Evolutionary conservation across 139 green algal genomes (phyloP), one percentile per base, ranked within the genome.

Genomic region (Volvox reticuliferus): DNA sequence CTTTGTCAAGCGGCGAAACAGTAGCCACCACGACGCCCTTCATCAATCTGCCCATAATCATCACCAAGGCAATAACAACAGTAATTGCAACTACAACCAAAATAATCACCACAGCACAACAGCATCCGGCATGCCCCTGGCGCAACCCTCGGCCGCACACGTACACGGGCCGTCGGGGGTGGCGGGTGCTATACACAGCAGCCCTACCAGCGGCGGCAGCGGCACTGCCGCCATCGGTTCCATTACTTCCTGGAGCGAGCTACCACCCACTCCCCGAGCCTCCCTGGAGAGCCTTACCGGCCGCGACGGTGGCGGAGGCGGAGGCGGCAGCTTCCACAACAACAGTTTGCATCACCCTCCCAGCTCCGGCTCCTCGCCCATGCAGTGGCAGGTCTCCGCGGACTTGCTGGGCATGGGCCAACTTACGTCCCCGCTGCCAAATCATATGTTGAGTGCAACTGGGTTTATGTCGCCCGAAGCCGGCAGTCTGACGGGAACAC

Each of bases 391-490:
- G 73, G 19, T 36, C 18, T 36, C 71, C 1, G n/a, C 6, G 0
- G 86, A 90, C 30, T 44, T 62, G 36, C 30, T 73, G 37, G 69
- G 14, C 26, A 50, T 35, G n/a, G 67, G 12, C 18, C 6, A 30
- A 62, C 22, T n/a, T 20, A 55, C 44, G 28, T 36, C 68, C 33
- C 69, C 69, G 37, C 68, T 82, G 85, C 85, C 85, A 2, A 82
- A 28, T 71, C 69, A 82, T 44, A 22, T 89, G 69, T 30, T 89
- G 37, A 73, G 37, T 35, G 69, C 85, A 20, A 44, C 85, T 12
- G 85, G 85, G 28, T 89, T 82, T 67, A 71, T 89, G 85, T 73
- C 69, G 35, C 85, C 85, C 1, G 85, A 89, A 14, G 44, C 71
- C 20, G 69, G 85, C 37, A 89, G 85, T 67, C 36, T 82, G 37